Base-by-base conservation (phyloP, 2,329 filamentous ascomycete genomes). In the Fonsecaea monophora region DNA sequence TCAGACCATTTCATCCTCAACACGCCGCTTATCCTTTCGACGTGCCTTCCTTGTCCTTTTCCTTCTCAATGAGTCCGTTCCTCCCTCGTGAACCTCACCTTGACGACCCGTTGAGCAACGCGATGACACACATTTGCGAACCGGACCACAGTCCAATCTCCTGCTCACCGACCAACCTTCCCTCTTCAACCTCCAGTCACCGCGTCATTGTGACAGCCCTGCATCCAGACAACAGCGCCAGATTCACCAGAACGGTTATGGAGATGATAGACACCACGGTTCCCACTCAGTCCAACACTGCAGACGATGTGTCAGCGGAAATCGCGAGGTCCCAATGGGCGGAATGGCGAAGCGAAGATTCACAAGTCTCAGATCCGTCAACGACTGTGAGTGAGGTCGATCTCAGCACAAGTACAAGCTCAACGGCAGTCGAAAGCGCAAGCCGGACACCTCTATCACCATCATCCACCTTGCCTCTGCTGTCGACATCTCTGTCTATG, bases 211-310 rank as follows among this genome's bases (percentile, higher is more conserved):
- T 35, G 15, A 25, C n/a, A 1, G 32, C 12, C 42, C 3, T 53
- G 2, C 9, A 35, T 12, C 30, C 48, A 53, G 9, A 18, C 15
- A 53, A 12, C 34, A 15, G 21, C 12, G 15, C 18, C 35, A 21
- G 15, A 12, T 42, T 15, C 32, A 34, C 13, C 34, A 53, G 50
- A 21, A 53, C 34, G 18, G 38, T 48, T 35, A 32, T 21, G 25
- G 48, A 40, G 8, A 53, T 15, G n/a, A 53, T 61, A 18, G 48
- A 38, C 35, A 45, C 50, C 45, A 53, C 45, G 2, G 18, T 50
- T 35, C 21, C 32, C 21, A 38, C 37, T 10, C 32, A 32, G 21
- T 30, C 42, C 34, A 38, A 25, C 45, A 61, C 59, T 3, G 7
- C 30, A 12, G 45, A 30, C 21, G 48, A 32, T 21, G 3, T 18